These are phyloP conservation scores for Dipodascopsis uninucleata DNA, from an alignment of 805 yeast species.

Conservation along the genomic window DNA sequence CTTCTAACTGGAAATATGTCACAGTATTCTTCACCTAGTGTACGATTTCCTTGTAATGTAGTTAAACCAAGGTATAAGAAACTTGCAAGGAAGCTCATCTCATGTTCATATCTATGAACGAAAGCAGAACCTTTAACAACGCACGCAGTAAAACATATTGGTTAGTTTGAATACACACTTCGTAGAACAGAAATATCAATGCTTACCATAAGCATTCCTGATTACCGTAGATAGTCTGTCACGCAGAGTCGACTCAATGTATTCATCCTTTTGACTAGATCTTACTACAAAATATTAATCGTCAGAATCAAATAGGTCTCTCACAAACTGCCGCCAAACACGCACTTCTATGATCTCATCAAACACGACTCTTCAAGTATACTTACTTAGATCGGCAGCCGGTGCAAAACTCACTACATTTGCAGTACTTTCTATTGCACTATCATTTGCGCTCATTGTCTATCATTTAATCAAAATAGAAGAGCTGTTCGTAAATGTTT, in stretches of 20 bases:
- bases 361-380: not conserved
- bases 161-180: not conserved
- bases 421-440: not conserved
- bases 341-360: not conserved
- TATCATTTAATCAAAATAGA: too few relatives aligned
- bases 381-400: constrained; percentile 79
- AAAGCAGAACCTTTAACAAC: constrained; percentile 44
- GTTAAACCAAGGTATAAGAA: constrained; percentile 68
- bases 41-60: constrained; percentile 69
- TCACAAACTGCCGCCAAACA: too few relatives aligned
- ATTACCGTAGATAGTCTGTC: constrained; percentile 55
- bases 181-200: not conserved
- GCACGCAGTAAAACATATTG: not conserved
- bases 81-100: constrained; percentile 55
- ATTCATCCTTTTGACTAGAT: constrained; percentile 85
- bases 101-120: constrained; percentile 59
- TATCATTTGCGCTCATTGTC: too few relatives aligned
- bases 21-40: constrained; percentile 92
- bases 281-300: too few relatives aligned
- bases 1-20: constrained; percentile 61
- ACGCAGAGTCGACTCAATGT: constrained; percentile 55
- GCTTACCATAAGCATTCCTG: constrained; percentile 44
- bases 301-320: too few relatives aligned
- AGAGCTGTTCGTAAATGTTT: too few relatives aligned
- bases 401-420: constrained; percentile 62